Base-by-base conservation (phyloP, 345 rosid species). In the Hibiscus tridactylites region DNA sequence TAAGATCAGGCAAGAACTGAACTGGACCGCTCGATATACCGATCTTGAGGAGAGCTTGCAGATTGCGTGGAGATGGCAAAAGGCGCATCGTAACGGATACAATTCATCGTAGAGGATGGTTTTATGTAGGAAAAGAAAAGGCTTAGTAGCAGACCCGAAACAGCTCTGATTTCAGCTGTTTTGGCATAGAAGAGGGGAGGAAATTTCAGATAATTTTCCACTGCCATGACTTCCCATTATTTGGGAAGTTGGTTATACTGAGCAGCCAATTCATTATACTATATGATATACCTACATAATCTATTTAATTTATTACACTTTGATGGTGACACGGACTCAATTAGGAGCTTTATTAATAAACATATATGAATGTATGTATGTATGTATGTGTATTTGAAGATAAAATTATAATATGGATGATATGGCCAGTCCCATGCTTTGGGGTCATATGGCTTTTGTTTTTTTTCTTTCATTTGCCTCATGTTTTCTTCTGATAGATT, bases 41-140 rank as follows among this genome's bases (percentile, higher is more conserved):
- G 81, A 89, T 72, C 97, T 95, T 70, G 87, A 85, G 67, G 80
- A 92, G 81, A 92, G 99, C 74, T 84, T 95, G 70, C 73, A 73
- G 52, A 73, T 76, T 12, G 92, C 97, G 2, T 92, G 99, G 99
- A 89, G 81, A 83, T 95, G 99, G 99, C 96, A 90, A 71, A 95
- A 88, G 83, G 70, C 79, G 0, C 99, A 95, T 63, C 83, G 53
- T 13, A 49, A 13, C 52, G 52, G 52, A 47, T 47, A 68, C 16
- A 12, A 47, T 11, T 12, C n/a, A 47, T 13, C 52, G 3, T 47
- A 47, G 52, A 47, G 2, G 15, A 11, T 11, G 52, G 16, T 11
- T 49, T 50, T 50, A 15, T 50, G 17, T 52, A 49, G 19, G 26
- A 16, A 15, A 5, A 12, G 12, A 46, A 52, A 52, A 16, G 42